These are phyloP conservation scores for Leishmania amazonensis DNA, from an alignment of 208 protist genomes.

Conservation along the genomic window DNA sequence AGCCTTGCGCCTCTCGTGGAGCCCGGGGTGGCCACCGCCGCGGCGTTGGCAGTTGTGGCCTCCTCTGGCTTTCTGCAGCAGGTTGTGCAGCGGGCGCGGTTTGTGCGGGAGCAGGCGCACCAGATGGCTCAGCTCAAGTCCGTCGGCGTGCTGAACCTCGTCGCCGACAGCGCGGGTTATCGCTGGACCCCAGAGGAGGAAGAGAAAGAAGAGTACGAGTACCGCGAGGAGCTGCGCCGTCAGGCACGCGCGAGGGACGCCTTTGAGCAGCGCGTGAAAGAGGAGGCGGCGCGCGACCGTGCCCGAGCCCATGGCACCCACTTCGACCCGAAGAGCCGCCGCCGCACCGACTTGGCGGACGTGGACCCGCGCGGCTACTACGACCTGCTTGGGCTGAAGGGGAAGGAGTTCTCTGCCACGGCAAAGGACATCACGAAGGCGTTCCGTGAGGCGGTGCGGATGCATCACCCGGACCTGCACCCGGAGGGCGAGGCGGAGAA, in stretches of 20 bases:
- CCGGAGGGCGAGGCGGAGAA: constrained; percentile 40
- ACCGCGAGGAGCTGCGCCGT: constrained; percentile 85
- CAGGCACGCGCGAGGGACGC: constrained; percentile 58
- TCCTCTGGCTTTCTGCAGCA: constrained; percentile 37
- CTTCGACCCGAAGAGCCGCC: constrained; percentile 70
- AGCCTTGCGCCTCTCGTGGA: constrained; percentile 48
- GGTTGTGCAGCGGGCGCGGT: constrained; percentile 36
- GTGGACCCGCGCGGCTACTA: constrained; percentile 91
- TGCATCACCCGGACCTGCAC: constrained; percentile 83
- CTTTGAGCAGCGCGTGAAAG: constrained; percentile 88
- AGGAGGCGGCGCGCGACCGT: constrained; percentile 72
- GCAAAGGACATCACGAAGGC: constrained; percentile 83
- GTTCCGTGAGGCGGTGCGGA: constrained; percentile 68
- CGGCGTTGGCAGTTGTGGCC: constrained; percentile 53
- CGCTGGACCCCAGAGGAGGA: constrained; percentile 85
- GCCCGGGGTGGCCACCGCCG: constrained; percentile 68
- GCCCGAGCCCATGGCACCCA: constrained; percentile 52
- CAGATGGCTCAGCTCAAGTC: constrained; percentile 75
- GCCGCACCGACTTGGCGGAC: constrained; percentile 76
- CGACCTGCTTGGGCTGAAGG: constrained; percentile 74
- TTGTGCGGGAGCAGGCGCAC: constrained; percentile 47
- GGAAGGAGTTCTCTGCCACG: constrained; percentile 73
- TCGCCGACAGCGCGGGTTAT: constrained; percentile 80
- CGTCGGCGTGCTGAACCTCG: constrained; percentile 75
- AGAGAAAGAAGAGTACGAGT: constrained; percentile 88